Evolutionary conservation across 495 filamentous ascomycete genomes (phyloP), one percentile per base, ranked within the genome.

Genomic region (Podospora tetraspora): DNA sequence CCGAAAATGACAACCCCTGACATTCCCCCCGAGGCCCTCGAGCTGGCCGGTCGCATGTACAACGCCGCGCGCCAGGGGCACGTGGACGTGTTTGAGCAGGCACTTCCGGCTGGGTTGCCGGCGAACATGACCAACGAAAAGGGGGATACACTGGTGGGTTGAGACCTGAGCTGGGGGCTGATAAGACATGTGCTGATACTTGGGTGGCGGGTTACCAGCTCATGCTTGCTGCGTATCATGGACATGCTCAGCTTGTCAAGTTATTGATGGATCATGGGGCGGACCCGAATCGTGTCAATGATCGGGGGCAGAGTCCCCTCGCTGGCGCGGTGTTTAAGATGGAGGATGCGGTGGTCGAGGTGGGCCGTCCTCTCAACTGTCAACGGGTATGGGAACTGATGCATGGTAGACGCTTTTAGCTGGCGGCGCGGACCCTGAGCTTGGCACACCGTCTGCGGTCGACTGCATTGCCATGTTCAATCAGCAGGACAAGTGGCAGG

Each of bases 191-290:
- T n/a, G 43, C 43, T 52, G 43, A 52, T 52, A 8, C 43, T 3
- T 27, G 27, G 3, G 25, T 27, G 32, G 32, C 7, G 37, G 37
- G 5, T 52, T 59, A 24, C 58, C 25, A 85, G 83, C 75, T 87
- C 29, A 86, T 91, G 85, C 80, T 87, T 8, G 82, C 84, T 8
- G 79, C 83, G 6, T 87, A 87, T 69, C 79, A 86, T 64, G 84
- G 83, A 63, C 85, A 86, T 62, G 79, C 80, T 25, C 74, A 82
- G 3, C 77, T 86, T 11, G 84, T 85, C 61, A 80, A 77, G 22
- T 73, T 85, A 13, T 78, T 87, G 6, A 73, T 86, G 12, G 73
- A 80, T 12, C 79, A 84, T 65, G 81, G 83, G 9, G 85, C 82
- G 7, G 81, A 87, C 68, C 79, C 84, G 8, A 86, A 86, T 64